Base-by-base conservation (phyloP, 2,329 filamentous ascomycete genomes). In the Alternaria alternata region DNA sequence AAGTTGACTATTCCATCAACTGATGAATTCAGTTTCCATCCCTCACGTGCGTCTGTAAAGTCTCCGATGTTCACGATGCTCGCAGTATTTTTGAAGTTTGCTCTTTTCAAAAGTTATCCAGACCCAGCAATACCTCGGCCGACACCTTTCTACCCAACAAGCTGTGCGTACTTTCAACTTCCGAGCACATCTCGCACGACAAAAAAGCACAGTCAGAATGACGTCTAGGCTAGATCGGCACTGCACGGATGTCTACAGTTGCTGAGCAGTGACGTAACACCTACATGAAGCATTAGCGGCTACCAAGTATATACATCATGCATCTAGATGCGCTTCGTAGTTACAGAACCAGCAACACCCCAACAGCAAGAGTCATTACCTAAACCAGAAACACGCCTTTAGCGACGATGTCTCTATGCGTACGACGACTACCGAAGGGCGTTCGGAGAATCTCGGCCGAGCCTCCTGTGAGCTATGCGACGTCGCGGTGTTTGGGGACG, bases 381-480 rank as follows among this genome's bases (percentile, higher is more conserved):
- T 32, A 30, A 3, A 32, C 26, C 16, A 47, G 11, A 20, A 4
- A 47, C 5, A 32, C 3, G n/a, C 11, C 8, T 14, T n/a, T 11
- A 39, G 24, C 6, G 32, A 30, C 34, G 11, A 54, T 54, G 52
- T 46, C 52, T 47, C 42, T 54, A 16, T 54, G 52, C 32, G 42
- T 32, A 24, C 38, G 36, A 36, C 47, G 56, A 53, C n/a, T 32
- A n/a, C 12, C 48, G 28, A 53, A 52, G 42, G 26, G 24, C 30
- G n/a, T 54, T 44, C 16, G 52, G 52, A 30, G 34, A 5, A 4
- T 39, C 43, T 47, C 42, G 42, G 42, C 42, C 22, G 43, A 39
- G 16, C n/a, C 42, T 3, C 32, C 42, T 39, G 24, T 38, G 43
- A 8, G 52, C 32, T 26, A 41, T 34, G 41, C 20, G 20, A 46